These are phyloP conservation scores for Fusarium nanum DNA, from an alignment of 2,329 filamentous ascomycete genomes.

Conservation along the genomic window DNA sequence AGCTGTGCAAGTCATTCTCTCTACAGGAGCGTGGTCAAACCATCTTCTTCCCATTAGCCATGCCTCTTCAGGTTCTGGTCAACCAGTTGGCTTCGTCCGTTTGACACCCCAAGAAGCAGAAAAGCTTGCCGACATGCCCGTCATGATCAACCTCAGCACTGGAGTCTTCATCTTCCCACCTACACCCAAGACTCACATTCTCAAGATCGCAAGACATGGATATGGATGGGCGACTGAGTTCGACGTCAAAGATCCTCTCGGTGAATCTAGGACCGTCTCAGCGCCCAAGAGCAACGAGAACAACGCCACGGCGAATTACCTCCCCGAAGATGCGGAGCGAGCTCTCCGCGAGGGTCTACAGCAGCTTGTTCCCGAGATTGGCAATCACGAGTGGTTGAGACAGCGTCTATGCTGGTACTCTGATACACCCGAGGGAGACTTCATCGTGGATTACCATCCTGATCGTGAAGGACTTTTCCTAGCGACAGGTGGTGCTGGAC, in stretches of 20 bases:
- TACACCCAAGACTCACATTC: constrained; percentile 57
- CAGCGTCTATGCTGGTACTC: constrained; percentile 73
- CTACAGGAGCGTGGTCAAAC: constrained; percentile 75
- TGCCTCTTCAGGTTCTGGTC: constrained; percentile 71
- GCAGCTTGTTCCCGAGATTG: constrained; percentile 66
- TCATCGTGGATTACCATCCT: constrained; percentile 69
- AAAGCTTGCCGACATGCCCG: constrained; percentile 65
- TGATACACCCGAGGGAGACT: constrained; percentile 72
- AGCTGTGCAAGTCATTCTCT: constrained; percentile 71
- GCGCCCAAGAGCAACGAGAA: constrained; percentile 51
- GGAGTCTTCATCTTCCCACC: constrained; percentile 68
- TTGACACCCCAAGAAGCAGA: constrained; percentile 69
- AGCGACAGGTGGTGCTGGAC: constrained; percentile 55
- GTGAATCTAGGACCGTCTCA: constrained; percentile 42
- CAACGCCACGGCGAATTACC: constrained; percentile 56
- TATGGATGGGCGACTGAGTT: constrained; percentile 62
- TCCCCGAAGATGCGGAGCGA: constrained; percentile 63
- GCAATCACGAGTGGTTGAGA: constrained; percentile 61
- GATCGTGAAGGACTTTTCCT: constrained; percentile 59
- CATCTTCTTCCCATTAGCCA: constrained; percentile 67
- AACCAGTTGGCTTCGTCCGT: constrained; percentile 72
- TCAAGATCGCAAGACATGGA: constrained; percentile 71
- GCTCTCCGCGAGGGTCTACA: constrained; percentile 63
- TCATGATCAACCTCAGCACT: constrained; percentile 65
- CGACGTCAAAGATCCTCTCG: constrained; percentile 26